Conservation (phyloP, 2,329 filamentous ascomycete species). For the Saccharata proteae region DNA sequence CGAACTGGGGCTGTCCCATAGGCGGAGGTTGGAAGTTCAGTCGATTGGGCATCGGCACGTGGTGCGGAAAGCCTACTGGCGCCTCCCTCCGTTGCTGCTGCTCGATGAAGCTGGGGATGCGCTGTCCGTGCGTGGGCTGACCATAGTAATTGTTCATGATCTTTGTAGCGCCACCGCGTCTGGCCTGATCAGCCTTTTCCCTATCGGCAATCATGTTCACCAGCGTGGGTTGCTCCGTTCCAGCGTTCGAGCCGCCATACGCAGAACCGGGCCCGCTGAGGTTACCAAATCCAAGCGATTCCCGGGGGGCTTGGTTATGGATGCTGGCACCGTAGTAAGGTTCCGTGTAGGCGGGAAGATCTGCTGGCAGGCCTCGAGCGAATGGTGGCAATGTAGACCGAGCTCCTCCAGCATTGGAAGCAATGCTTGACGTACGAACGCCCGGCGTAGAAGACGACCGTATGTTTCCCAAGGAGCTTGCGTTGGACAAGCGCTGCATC, state of each 20-base stretch:
- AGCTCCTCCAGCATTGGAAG: constrained; percentile 4
- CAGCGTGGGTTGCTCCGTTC: constrained; percentile 21
- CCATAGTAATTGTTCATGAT: constrained; percentile 4
- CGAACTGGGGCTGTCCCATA: constrained; percentile 9
- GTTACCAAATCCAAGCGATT: constrained; percentile 21
- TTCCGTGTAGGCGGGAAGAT: constrained; percentile 10
- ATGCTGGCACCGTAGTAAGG: constrained; percentile 24
- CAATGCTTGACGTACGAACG: constrained; percentile 3
- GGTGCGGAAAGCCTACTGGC: constrained; percentile 5
- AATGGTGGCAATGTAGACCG: constrained; percentile 21
- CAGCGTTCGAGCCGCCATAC: constrained; percentile 18
- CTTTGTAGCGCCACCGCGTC: constrained; percentile 7
- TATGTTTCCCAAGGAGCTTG: constrained; percentile 5
- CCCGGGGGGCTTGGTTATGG: constrained; percentile 20
- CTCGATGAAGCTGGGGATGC: no score
- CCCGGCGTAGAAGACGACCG: constrained; percentile 6
- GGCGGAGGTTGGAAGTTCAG: constrained; percentile 2
- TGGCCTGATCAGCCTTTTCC: constrained; percentile 19
- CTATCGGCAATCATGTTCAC: constrained; percentile 26
- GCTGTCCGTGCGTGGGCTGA: no score
- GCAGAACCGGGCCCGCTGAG: constrained; percentile 18
- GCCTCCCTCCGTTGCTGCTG: no score
- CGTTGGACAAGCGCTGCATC: constrained; percentile 4
- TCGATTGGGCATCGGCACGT: constrained; percentile 2
- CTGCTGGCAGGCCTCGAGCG: constrained; percentile 22